These are phyloP conservation scores for Arthrobotrys entomopaga DNA, from an alignment of 2,329 filamentous ascomycete species.

Conservation along the genomic window DNA sequence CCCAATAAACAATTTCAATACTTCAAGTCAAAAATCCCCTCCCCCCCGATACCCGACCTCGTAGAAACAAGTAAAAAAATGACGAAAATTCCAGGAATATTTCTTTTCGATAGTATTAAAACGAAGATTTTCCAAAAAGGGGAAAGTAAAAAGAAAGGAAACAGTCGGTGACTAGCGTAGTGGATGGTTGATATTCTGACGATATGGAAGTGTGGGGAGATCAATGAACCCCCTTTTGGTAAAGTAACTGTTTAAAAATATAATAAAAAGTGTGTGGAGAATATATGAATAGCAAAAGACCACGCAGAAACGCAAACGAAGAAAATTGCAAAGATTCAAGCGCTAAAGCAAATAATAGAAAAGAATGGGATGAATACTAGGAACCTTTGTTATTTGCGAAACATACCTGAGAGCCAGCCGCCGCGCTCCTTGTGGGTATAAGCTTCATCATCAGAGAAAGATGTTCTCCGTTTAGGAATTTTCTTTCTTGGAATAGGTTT, in stretches of 20 bases:
- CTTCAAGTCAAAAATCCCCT: conserved; percentile 19
- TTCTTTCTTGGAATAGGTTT: conserved; percentile 47
- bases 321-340: conserved; percentile 18
- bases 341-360: conserved; percentile 27
- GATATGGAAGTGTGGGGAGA: conserved; percentile 12
- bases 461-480: conserved; percentile 40
- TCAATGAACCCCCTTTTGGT: conserved; percentile 1
- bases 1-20: conserved; percentile 15
- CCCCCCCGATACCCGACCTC: conserved; percentile 13
- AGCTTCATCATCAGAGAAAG: conserved; percentile 46
- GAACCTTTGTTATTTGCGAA: conserved; percentile 52
- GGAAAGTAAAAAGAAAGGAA: neutral
- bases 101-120: conserved; percentile 4
- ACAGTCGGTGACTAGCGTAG: neutral
- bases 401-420: conserved; percentile 44
- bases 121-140: conserved; percentile 13
- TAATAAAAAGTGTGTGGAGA: conserved; percentile 24
- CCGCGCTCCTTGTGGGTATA: conserved; percentile 50
- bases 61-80: neutral
- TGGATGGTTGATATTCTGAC: conserved; percentile 32
- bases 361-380: conserved; percentile 34
- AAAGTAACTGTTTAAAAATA: conserved; percentile 4
- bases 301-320: conserved; percentile 35
- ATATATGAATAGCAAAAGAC: conserved; percentile 43
- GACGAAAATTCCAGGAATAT: too few species aligned